A percentile compares a stretch with the other conserved stretches of the same genome.
Conservation (phyloP, 306 rosid species). For the Luffa acutangula region DNA sequence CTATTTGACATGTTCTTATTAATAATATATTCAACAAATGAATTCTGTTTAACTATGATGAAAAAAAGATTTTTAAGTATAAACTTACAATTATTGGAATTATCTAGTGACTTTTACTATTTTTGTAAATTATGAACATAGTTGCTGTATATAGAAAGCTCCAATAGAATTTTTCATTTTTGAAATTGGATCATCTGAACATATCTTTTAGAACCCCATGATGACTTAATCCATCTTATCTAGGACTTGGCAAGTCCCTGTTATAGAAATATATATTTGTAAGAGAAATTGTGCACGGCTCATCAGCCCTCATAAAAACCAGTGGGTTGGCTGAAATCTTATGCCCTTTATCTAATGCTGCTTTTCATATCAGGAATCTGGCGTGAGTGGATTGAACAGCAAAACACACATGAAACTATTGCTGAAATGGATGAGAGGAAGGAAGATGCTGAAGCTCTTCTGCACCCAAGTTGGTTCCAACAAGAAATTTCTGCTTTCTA, state of each 20-base stretch:
- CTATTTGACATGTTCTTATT: too few species aligned
- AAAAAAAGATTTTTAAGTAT: not conserved
- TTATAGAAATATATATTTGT: not conserved
- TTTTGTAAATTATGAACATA: not conserved
- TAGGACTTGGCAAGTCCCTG: not conserved
- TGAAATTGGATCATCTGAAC: not conserved
- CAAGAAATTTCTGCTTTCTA: slow-evolving; percentile 32
- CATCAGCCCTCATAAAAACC: not conserved
- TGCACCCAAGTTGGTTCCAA: slow-evolving; percentile 35
- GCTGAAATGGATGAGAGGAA: slow-evolving; percentile 57
- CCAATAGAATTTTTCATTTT: not conserved
- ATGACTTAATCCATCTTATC: not conserved
- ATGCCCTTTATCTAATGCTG: not conserved
- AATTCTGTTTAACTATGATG: not conserved
- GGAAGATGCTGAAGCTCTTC: slow-evolving; percentile 38
- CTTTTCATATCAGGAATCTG: slow-evolving; percentile 25
- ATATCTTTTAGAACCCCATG: not conserved
- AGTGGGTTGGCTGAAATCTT: not conserved
- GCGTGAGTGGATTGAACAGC: slow-evolving; percentile 36
- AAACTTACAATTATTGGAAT: not conserved
- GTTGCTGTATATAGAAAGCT: not conserved
- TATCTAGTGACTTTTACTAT: not conserved
- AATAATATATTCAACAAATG: too few species aligned
- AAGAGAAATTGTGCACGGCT: not conserved
- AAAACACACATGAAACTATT: slow-evolving; percentile 47